Evolutionary conservation across 2,329 filamentous ascomycete species (phyloP), one percentile per base, ranked within the genome.

Genomic region (Cladorrhinum sp.): DNA sequence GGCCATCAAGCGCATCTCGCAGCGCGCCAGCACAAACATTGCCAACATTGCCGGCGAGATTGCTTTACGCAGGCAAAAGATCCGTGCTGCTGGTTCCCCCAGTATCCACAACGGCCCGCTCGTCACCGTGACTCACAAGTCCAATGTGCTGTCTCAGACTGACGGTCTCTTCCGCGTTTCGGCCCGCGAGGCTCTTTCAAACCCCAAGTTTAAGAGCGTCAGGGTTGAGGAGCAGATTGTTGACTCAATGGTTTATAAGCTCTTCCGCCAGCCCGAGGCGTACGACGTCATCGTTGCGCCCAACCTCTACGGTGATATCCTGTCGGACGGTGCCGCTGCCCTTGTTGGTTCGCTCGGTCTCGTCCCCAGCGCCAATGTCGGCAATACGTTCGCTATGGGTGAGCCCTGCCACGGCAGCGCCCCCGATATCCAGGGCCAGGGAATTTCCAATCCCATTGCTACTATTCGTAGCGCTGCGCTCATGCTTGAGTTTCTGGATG

Each of bases 181-280:
- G 3, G 86, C 91, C 16, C 87, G 90, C 67, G 81, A 82, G 27
- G 91, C 91, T 3, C 86, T 98, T 8, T 82, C 86, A 25, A 81
- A 82, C 55, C 68, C 83, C 12, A 82, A 79, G 66, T 97, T 91
- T 79, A 76, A 77, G 7, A 59, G 68, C 62, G 79, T 96, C 57
- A 78, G 78, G 48, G 82, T 97, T 58, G 95, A 98, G 77, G 95
- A 98, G 82, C 95, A 99, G 80, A 99, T 99, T 69, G 93, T 99
- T 65, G 95, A 99, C 78, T 93, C 89, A 64, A 99, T 99, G 95
- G 92, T 98, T 61, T 98, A 98, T 86, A 98, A 98, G 82, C 89
- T 99, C 60, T 98, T 98, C 87, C 91, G 93, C 64, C 92, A 98
- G 78, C 95, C 95, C 49, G 84, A 89, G 71, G 89, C 89, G 72